Conservation (phyloP, 2,329 filamentous ascomycete genomes). For the Dothistroma pini region DNA sequence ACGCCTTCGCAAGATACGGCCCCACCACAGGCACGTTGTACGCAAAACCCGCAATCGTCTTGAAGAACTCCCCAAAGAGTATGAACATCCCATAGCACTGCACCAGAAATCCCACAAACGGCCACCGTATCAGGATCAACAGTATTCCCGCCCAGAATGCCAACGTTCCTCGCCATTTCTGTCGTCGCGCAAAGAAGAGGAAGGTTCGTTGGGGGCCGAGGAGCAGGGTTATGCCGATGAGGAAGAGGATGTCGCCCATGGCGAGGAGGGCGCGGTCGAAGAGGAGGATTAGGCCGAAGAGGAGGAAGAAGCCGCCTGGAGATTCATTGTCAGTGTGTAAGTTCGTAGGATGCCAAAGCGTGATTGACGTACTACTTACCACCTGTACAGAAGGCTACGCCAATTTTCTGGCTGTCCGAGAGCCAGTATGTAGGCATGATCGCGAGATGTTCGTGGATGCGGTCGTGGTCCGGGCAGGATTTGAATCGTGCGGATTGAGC, state of each 20-base stretch:
- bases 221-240: conserved; percentile 92
- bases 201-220: conserved; percentile 90
- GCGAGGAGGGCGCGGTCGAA: conserved; percentile 97
- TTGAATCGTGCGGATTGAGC: background rate
- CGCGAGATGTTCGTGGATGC: conserved; percentile 10
- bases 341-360: background rate
- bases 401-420: conserved; percentile 92
- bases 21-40: conserved; percentile 81
- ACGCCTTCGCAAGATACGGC: conserved; percentile 71
- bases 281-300: conserved; percentile 92
- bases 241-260: conserved; percentile 99
- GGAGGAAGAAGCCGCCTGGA: conserved; percentile 86
- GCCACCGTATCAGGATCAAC: conserved; percentile 86
- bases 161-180: conserved; percentile 78
- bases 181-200: conserved; percentile 87
- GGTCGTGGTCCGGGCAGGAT: background rate
- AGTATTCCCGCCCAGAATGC: conserved; percentile 81
- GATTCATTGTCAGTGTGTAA: background rate
- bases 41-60: conserved; percentile 85
- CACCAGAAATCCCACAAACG: conserved; percentile 82
- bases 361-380: conserved; percentile 59
- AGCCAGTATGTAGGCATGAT: conserved; percentile 92
- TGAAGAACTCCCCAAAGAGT: conserved; percentile 93
- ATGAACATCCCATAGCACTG: conserved; percentile 92
- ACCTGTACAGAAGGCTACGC: conserved; percentile 95